Conservation (phyloP, 345 rosid genomes). For the Hibiscus tridactylites region DNA sequence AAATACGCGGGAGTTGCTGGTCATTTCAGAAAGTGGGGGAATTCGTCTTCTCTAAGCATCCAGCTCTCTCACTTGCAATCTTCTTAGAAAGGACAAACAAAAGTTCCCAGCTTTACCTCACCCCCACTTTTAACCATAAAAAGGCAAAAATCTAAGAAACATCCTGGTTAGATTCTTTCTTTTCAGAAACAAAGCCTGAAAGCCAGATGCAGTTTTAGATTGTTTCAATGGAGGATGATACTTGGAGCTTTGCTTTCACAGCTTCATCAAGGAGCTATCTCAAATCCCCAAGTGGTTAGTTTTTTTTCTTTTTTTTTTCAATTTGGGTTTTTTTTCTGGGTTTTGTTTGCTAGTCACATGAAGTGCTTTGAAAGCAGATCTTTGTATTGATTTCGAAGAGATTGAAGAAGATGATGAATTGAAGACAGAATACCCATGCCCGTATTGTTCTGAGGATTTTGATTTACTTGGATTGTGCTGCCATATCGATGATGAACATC, state of each 20-base stretch:
- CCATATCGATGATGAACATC: slow-evolving; percentile 58
- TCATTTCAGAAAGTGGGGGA: slow-evolving; percentile 10
- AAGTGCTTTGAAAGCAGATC: slow-evolving; percentile 17
- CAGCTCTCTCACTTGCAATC: not conserved
- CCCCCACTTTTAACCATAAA: not conserved
- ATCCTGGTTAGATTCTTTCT: slow-evolving; percentile 7
- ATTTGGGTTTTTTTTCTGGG: not conserved
- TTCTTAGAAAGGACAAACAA: not conserved
- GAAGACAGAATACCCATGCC: slow-evolving; percentile 46
- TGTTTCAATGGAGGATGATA: slow-evolving; percentile 32
- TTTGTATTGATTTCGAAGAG: slow-evolving; percentile 38
- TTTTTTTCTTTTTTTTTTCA: not conserved
- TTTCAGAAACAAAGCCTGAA: not conserved
- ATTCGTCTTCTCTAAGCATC: slow-evolving; percentile 13
- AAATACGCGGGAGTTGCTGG: slow-evolving; percentile 20
- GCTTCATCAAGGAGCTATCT: slow-evolving; percentile 31
- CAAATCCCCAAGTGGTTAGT: slow-evolving; percentile 35
- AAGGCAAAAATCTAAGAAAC: not conserved
- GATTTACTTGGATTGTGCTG: slow-evolving; percentile 38
- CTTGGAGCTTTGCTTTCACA: slow-evolving; percentile 36
- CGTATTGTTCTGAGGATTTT: slow-evolving; percentile 56
- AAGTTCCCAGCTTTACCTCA: not conserved
- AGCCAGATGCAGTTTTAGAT: not conserved
- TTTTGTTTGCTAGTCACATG: not conserved
- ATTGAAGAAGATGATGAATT: slow-evolving; percentile 42